Base-by-base conservation (phyloP, 345 rosid species). In the Chamaenerion angustifolium region DNA sequence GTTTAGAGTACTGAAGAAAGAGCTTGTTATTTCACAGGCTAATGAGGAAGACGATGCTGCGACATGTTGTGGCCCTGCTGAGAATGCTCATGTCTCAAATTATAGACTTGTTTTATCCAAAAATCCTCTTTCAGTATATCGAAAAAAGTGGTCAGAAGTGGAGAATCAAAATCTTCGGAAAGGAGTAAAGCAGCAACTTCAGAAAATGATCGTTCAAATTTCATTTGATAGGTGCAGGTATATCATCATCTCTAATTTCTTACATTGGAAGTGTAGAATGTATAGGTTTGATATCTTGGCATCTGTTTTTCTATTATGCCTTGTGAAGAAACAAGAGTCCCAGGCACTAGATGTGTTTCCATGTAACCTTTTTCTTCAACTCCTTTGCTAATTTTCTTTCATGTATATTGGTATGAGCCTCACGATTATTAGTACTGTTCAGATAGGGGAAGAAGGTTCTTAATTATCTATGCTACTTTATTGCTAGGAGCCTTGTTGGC, bases 121-220 rank as follows among this genome's bases (percentile, higher is more conserved):
- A 52, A 76, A 61, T 72, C 96, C 93, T 15, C 62, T 69, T 56
- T 51, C 66, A 23, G 55, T 81, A 13, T 59, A 72, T n/a, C 68
- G 73, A 31, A 84, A 69, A 61, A 84, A 70, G 42, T 92, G 98
- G 98, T 70, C 83, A 43, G 55, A 56, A 43, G 67, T 14, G 42
- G 98, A 92, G 63, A 84, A 56, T 58, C 73, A 78, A 74, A 87
- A 76, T 49, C 93, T 92, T 49, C 61, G 60, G 27, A 77, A 75
- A 64, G 98, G 98, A 60, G 45, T 84, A 16, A 68, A 67, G 60
- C 89, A 87, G 62, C 93, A 82, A 56, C 62, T 79, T 69, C 95
- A 92, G 69, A 87, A 84, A 56, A 66, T 64, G 70, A 54, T 78
- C 51, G 71, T 87, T 64, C 61, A 53, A 23, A 68, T 68, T 49